Conservation (phyloP, 345 rosid genomes). For the Eucalyptus lansdowneana region DNA sequence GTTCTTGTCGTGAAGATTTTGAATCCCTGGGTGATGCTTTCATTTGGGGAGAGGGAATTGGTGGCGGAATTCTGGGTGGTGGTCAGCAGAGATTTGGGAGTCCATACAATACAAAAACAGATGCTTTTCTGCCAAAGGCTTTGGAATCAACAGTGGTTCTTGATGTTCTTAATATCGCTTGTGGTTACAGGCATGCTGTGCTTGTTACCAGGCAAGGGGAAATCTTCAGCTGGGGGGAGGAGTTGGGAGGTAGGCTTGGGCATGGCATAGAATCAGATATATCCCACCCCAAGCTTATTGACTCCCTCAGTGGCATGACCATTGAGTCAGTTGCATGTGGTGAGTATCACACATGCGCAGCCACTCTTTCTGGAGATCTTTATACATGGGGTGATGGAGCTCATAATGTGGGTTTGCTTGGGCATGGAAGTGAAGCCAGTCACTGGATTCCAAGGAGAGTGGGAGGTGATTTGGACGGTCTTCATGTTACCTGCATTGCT, state of each 20-base stretch:
- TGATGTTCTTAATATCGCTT: constrained; percentile 63
- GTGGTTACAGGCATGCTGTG: constrained; percentile 84
- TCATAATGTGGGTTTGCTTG: constrained; percentile 52
- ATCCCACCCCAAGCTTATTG: constrained; percentile 52
- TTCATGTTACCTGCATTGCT: constrained; percentile 41
- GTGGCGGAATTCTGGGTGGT: constrained; percentile 49
- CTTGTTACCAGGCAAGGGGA: constrained; percentile 74
- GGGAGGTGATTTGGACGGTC: constrained; percentile 38
- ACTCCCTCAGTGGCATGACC: constrained; percentile 43
- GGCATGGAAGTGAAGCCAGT: constrained; percentile 70
- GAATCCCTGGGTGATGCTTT: constrained; percentile 85
- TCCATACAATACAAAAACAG: constrained; percentile 17
- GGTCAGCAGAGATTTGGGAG: constrained; percentile 15
- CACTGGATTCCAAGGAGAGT: constrained; percentile 78
- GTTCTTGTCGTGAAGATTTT: constrained; percentile 65
- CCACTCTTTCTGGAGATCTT: constrained; percentile 68
- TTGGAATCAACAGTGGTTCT: constrained; percentile 63
- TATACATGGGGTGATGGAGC: constrained; percentile 92
- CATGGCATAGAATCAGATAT: constrained; percentile 55
- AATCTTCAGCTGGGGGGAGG: constrained; percentile 92
- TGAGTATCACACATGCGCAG: constrained; percentile 79
- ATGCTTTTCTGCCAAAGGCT: constrained; percentile 62
- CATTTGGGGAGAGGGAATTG: constrained; percentile 83
- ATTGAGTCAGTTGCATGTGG: constrained; percentile 77
- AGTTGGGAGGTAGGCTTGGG: constrained; percentile 80